Evolutionary conservation across 164 flowering plant genomes (phyloP).

Genomic region (Nymphaea colorata): DNA sequence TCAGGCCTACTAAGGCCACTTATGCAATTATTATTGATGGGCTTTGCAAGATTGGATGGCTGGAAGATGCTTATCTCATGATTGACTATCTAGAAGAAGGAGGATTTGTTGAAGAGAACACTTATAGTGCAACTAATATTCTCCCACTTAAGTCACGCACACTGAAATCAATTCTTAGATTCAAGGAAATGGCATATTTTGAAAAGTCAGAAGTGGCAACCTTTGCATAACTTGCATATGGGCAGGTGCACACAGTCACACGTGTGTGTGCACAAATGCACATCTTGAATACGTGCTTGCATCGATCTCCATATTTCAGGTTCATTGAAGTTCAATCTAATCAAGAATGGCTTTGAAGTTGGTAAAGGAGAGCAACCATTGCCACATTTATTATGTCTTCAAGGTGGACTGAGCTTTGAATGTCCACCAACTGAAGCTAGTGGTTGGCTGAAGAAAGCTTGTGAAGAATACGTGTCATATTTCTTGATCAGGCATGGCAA

Average conservation of each 20-base stretch:
- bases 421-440: slow-evolving; percentile 79
- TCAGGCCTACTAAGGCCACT: slow-evolving; percentile 20
- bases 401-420: slow-evolving; percentile 98
- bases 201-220: neutral
- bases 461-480: slow-evolving; percentile 66
- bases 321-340: too few relatives aligned
- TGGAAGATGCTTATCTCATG: slow-evolving; percentile 9
- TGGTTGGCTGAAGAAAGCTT: slow-evolving; percentile 90
- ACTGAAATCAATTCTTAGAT: neutral
- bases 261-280: too few relatives aligned
- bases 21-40: slow-evolving; percentile 6
- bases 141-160: neutral
- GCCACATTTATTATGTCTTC: slow-evolving; percentile 69
- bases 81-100: slow-evolving; percentile 6
- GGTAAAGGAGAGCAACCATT: slow-evolving; percentile 73
- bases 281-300: too few relatives aligned
- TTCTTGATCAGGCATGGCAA: slow-evolving; percentile 81
- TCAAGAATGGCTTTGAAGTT: slow-evolving; percentile 31
- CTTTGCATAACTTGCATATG: too few relatives aligned
- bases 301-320: too few relatives aligned
- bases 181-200: neutral
- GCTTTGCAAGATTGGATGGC: slow-evolving; percentile 8
- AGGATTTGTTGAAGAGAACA: slow-evolving; percentile 1
- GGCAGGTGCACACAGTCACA: too few relatives aligned
- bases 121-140: slow-evolving; percentile 15